phyloP scores from a whole-genome alignment of 2,329 filamentous ascomycete species.

The Botrytis byssoidea region DNA sequence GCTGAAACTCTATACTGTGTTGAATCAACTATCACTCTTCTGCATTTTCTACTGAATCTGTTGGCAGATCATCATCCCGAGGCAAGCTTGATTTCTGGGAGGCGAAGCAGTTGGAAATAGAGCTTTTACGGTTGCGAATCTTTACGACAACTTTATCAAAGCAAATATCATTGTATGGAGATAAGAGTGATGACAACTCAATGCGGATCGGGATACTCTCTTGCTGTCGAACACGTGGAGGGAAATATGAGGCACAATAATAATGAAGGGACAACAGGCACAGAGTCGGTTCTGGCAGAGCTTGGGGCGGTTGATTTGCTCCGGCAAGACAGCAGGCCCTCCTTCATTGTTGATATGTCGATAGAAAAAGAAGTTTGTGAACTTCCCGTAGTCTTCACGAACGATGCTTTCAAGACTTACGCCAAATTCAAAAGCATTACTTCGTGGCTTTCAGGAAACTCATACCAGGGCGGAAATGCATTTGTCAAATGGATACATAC shows the following conservation, averaged over 20 bases:
- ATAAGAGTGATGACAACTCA: not conserved
- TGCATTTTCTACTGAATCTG: not conserved
- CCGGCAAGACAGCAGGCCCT: conserved; percentile 1
- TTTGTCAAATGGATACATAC: conserved; percentile 10
- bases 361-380: not conserved
- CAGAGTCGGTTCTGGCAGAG: not conserved
- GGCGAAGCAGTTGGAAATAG: not conserved
- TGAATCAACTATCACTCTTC: not conserved
- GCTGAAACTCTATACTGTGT: not conserved
- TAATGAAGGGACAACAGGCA: not conserved
- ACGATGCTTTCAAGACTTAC: conserved; percentile 9
- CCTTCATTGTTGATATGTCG: not conserved
- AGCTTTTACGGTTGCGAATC: not conserved
- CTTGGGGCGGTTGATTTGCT: conserved; percentile 3
- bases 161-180: not conserved
- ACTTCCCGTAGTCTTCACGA: not conserved
- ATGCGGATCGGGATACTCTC: not conserved
- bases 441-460: not conserved
- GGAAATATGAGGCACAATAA: not conserved
- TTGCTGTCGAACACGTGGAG: not conserved
- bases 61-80: not conserved
- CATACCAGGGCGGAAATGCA: not conserved
- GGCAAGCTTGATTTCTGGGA: not conserved
- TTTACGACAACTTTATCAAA: too few species aligned
- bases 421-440: not conserved